These are phyloP conservation scores for Cotoneaster glaucophyllus DNA, from an alignment of 306 rosid genomes.

Conservation along the genomic window DNA sequence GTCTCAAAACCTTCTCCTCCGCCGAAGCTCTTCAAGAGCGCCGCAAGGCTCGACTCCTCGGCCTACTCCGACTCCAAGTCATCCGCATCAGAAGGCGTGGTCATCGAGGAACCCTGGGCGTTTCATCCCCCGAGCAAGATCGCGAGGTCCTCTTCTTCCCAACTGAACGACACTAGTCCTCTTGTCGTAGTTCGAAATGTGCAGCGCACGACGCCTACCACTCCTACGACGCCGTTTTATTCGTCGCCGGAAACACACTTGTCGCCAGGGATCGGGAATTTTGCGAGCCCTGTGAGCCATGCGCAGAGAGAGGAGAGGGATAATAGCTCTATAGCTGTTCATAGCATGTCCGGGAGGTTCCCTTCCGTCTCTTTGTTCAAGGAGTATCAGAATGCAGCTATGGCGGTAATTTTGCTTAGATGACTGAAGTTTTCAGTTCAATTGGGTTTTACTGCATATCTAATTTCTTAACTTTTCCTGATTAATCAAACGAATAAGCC, in stretches of 20 bases:
- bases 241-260: slow-evolving; percentile 45
- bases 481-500: neutral
- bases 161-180: slow-evolving; percentile 39
- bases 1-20: slow-evolving; percentile 42
- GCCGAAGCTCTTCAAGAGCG: slow-evolving; percentile 23
- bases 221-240: slow-evolving; percentile 33
- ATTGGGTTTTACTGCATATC: neutral
- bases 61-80: slow-evolving; percentile 15
- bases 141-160: slow-evolving; percentile 33
- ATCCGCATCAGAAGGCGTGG: slow-evolving; percentile 35
- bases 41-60: slow-evolving; percentile 16
- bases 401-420: slow-evolving; percentile 49
- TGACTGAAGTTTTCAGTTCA: neutral
- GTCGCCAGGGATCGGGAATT: slow-evolving; percentile 49
- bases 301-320: slow-evolving; percentile 36
- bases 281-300: slow-evolving; percentile 26
- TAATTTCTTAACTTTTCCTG: neutral
- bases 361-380: slow-evolving; percentile 85
- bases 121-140: slow-evolving; percentile 66
- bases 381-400: slow-evolving; percentile 90
- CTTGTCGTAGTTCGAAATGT: slow-evolving; percentile 43
- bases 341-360: slow-evolving; percentile 66
- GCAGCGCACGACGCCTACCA: slow-evolving; percentile 37
- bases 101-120: slow-evolving; percentile 55
- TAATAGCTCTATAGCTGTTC: slow-evolving; percentile 17